These are phyloP conservation scores for Populus euphratica DNA, from an alignment of 345 rosid species.

Conservation along the genomic window DNA sequence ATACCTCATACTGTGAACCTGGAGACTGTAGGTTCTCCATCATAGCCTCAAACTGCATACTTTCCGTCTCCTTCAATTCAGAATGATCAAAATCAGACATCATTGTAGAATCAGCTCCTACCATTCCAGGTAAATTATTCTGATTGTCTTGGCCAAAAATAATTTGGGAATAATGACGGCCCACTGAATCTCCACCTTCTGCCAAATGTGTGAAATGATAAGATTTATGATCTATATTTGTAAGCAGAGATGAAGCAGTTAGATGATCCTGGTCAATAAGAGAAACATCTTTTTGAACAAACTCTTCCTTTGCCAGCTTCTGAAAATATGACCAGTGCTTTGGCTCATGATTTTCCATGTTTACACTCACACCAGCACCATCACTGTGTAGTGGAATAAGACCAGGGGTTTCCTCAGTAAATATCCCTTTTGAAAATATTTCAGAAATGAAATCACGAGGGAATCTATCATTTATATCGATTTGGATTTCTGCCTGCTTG, in stretches of 20 bases:
- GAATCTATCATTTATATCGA: conserved; percentile 79
- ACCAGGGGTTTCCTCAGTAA: conserved; percentile 48
- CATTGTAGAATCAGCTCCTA: conserved; percentile 27
- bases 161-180: conserved; percentile 36
- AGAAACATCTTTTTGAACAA: conserved; percentile 48
- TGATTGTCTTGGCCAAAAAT: conserved; percentile 42
- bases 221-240: conserved; percentile 27
- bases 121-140: conserved; percentile 28
- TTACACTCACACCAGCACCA: conserved; percentile 64
- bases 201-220: conserved; percentile 39
- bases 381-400: conserved; percentile 39
- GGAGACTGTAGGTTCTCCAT: conserved; percentile 51
- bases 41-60: conserved; percentile 60
- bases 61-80: conserved; percentile 47
- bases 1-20: conserved; percentile 62
- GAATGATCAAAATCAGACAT: conserved; percentile 29
- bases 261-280: conserved; percentile 58
- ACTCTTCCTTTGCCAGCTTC: conserved; percentile 72
- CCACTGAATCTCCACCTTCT: conserved; percentile 36
- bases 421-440: conserved; percentile 56
- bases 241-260: conserved; percentile 23
- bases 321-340: conserved; percentile 86
- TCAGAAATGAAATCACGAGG: conserved; percentile 80
- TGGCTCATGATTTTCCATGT: conserved; percentile 69
- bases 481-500: conserved; percentile 66